Percentiles rank a stretch among this genome's conserved stretches.
Conservation (phyloP, 257 asterid genomes). For the Datura wrightii region DNA sequence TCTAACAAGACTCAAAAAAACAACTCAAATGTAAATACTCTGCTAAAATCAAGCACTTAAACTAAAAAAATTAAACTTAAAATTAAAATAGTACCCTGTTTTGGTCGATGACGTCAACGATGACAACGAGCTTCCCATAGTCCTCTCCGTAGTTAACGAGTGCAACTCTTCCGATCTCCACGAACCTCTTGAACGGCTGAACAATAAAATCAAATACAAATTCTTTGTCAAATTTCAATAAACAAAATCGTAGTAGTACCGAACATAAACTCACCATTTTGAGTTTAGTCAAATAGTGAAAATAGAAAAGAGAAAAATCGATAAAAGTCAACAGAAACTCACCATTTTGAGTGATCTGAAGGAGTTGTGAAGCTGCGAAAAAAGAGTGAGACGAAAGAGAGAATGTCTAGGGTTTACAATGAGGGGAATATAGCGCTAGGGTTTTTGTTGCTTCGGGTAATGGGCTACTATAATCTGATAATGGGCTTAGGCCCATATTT, state of each 20-base stretch:
- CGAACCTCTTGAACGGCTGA: slow-evolving; percentile 88
- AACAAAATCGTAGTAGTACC: background rate
- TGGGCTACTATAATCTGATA: background rate
- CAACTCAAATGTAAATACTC: background rate
- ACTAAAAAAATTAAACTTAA: slow-evolving; percentile 43
- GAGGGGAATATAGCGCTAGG: background rate
- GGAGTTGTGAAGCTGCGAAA: slow-evolving; percentile 2
- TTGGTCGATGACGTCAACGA: slow-evolving; percentile 57
- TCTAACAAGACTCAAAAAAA: no score
- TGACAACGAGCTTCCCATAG: slow-evolving; percentile 74
- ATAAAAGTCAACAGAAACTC: background rate
- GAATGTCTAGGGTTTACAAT: background rate
- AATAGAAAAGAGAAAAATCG: background rate
- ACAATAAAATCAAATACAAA: background rate
- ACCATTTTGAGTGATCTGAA: slow-evolving; percentile 37
- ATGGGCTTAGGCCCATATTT: slow-evolving; percentile 24
- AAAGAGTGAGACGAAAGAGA: background rate
- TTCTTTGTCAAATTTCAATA: background rate
- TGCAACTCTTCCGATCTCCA: slow-evolving; percentile 82
- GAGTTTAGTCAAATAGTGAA: background rate
- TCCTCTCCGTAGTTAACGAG: slow-evolving; percentile 79
- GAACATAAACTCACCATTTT: slow-evolving; percentile 34
- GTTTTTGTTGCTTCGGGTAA: slow-evolving; percentile 16
- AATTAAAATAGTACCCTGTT: background rate
- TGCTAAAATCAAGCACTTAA: background rate